A percentile compares a stretch with the other conserved stretches of the same genome.
Evolutionary conservation across 2,329 filamentous ascomycete species (phyloP).

Genomic region (Orbilia brochopaga): DNA sequence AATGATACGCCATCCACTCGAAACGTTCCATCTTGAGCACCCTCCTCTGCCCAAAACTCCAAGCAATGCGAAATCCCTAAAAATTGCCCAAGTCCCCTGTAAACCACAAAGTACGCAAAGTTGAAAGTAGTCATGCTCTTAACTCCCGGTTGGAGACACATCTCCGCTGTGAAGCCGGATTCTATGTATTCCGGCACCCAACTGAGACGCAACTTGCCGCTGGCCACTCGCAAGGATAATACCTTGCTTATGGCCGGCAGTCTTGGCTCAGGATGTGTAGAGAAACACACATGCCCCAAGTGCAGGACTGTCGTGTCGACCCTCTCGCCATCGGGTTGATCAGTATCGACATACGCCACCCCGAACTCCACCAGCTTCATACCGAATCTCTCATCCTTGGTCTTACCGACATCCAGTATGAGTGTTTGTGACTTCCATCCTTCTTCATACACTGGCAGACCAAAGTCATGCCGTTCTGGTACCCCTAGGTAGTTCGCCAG

Average conservation of each 20-base stretch:
- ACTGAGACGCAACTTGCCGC: slow-evolving; percentile 40
- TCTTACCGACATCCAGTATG: slow-evolving; percentile 39
- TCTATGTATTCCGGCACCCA: slow-evolving; percentile 52
- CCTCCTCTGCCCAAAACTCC: slow-evolving; percentile 44
- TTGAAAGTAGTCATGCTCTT: slow-evolving; percentile 53
- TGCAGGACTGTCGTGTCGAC: slow-evolving; percentile 3
- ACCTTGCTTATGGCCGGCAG: slow-evolving; percentile 50
- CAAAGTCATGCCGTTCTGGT: slow-evolving; percentile 33
- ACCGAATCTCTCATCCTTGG: slow-evolving; percentile 32
- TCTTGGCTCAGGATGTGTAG: slow-evolving; percentile 26
- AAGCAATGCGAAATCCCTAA: slow-evolving; percentile 52
- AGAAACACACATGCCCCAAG: slow-evolving; percentile 31
- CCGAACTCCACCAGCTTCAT: slow-evolving; percentile 40
- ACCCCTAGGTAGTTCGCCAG: slow-evolving; percentile 28
- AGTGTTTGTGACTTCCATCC: slow-evolving; percentile 47
- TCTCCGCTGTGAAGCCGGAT: slow-evolving; percentile 7
- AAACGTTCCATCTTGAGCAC: slow-evolving; percentile 33
- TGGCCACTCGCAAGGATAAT: slow-evolving; percentile 9
- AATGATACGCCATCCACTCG: slow-evolving; percentile 53
- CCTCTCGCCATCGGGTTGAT: neutral
- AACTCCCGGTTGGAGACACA: slow-evolving; percentile 27
- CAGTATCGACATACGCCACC: slow-evolving; percentile 16
- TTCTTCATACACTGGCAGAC: slow-evolving; percentile 40
- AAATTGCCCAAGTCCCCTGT: slow-evolving; percentile 50
- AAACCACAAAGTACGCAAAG: slow-evolving; percentile 53